phyloP scores from a whole-genome alignment of 2,329 filamentous ascomycete species.

The Colletotrichum gigasporum region DNA sequence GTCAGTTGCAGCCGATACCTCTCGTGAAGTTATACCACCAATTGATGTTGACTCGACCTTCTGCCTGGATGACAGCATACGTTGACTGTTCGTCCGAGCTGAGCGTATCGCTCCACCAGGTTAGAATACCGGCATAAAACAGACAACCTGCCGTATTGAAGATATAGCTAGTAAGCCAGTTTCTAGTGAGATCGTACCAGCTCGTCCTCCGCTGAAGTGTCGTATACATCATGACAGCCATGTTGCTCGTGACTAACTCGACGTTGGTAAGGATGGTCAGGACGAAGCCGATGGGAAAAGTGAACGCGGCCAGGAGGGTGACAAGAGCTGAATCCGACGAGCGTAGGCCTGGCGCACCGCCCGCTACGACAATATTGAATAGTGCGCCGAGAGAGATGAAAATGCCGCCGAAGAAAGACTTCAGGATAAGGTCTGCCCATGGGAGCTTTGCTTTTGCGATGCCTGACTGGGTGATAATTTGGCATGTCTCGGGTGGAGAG shows the following conservation, averaged over 20 bases:
- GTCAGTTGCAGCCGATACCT: slow-evolving; percentile 15
- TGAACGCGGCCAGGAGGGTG: background rate
- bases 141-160: slow-evolving; percentile 8
- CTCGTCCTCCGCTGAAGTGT: background rate
- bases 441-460: slow-evolving; percentile 2
- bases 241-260: slow-evolving; percentile 15
- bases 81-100: background rate
- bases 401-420: slow-evolving; percentile 14
- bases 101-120: slow-evolving; percentile 7
- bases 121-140: background rate
- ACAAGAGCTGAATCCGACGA: slow-evolving; percentile 3
- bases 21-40: slow-evolving; percentile 12
- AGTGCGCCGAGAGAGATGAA: slow-evolving; percentile 17
- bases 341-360: background rate
- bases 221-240: slow-evolving; percentile 11
- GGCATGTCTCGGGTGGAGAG: background rate
- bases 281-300: slow-evolving; percentile 5
- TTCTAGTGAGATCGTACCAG: slow-evolving; percentile 1
- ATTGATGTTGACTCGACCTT: slow-evolving; percentile 10
- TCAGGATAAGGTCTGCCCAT: background rate
- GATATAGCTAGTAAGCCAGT: slow-evolving; percentile 1
- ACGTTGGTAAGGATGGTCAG: slow-evolving; percentile 3
- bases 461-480: background rate
- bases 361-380: background rate
- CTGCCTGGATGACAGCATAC: slow-evolving; percentile 12